Conservation (phyloP, 2,329 filamentous ascomycete species). For the Nemania bipapillata region DNA sequence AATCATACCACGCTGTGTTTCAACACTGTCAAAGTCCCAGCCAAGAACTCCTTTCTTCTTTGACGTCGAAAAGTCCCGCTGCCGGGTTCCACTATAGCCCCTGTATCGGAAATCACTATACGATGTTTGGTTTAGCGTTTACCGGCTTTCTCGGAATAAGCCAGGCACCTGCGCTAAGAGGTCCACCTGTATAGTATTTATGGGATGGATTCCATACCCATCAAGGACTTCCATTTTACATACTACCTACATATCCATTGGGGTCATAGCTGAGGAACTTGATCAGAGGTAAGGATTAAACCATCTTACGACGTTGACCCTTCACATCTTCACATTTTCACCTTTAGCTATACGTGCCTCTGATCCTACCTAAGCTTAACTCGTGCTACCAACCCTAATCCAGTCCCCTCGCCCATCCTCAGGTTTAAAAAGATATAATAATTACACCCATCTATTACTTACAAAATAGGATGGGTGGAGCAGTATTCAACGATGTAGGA, state of each 20-base stretch:
- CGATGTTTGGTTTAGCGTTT: slow-evolving; percentile 1
- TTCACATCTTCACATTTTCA: neutral
- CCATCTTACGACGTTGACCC: neutral
- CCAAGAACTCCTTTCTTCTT: neutral
- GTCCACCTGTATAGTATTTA: neutral
- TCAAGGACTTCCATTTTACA: neutral
- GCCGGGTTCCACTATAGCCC: neutral
- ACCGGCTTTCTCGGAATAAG: neutral
- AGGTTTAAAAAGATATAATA: neutral
- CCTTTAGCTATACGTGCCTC: neutral
- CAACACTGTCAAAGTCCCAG: neutral
- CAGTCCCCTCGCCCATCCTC: neutral
- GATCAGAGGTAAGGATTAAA: neutral
- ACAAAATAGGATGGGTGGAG: neutral
- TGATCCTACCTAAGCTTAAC: too few relatives aligned
- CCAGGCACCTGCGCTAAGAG: neutral
- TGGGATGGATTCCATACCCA: neutral
- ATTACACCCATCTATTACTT: neutral
- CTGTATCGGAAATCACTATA: neutral
- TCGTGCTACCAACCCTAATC: neutral
- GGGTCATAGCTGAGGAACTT: neutral
- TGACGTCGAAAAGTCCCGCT: neutral
- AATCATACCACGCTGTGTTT: neutral
- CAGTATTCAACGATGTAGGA: neutral
- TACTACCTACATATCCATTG: neutral